A percentile compares a stretch with the other conserved stretches of the same genome.
Conservation (phyloP, 352 stramenopile species). For the Globisporangium okanoganense region DNA sequence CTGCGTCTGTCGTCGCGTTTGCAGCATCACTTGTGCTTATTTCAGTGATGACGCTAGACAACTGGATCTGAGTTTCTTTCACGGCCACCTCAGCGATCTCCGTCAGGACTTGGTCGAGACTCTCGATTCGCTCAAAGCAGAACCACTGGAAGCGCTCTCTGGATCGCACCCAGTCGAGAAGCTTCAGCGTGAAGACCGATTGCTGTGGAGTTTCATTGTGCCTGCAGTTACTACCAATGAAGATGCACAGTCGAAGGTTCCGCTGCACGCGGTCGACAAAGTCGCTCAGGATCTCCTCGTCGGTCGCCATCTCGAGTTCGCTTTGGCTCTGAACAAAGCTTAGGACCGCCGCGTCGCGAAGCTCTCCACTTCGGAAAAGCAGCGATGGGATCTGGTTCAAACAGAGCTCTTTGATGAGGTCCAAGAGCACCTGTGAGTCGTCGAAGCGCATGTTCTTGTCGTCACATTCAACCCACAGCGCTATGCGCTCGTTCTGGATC, state of each 20-base stretch:
- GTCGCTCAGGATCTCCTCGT: constrained; percentile 25
- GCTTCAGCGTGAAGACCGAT: background rate
- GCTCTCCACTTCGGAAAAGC: constrained; percentile 23
- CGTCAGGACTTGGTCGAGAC: background rate
- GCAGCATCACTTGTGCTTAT: background rate
- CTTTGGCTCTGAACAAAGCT: constrained; percentile 33
- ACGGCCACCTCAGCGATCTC: constrained; percentile 9
- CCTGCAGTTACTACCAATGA: constrained; percentile 16
- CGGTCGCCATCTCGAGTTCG: constrained; percentile 29
- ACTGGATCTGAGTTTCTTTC: background rate
- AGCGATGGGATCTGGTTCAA: constrained; percentile 31
- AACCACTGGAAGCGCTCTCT: constrained; percentile 16
- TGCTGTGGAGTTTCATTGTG: background rate
- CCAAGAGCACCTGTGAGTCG: constrained; percentile 11
- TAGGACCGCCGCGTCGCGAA: constrained; percentile 30
- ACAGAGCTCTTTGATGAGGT: constrained; percentile 32
- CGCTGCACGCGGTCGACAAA: constrained; percentile 27
- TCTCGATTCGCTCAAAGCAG: constrained; percentile 1
- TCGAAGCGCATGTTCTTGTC: background rate
- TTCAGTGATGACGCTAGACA: background rate
- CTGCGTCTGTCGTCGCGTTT: background rate
- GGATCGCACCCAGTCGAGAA: constrained; percentile 8
- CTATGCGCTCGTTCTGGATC: constrained; percentile 32
- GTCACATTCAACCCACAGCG: constrained; percentile 26
- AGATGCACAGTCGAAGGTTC: constrained; percentile 46